Evolutionary conservation across 73 alveolate species (phyloP).

Genomic region (Breviolum minutum): DNA sequence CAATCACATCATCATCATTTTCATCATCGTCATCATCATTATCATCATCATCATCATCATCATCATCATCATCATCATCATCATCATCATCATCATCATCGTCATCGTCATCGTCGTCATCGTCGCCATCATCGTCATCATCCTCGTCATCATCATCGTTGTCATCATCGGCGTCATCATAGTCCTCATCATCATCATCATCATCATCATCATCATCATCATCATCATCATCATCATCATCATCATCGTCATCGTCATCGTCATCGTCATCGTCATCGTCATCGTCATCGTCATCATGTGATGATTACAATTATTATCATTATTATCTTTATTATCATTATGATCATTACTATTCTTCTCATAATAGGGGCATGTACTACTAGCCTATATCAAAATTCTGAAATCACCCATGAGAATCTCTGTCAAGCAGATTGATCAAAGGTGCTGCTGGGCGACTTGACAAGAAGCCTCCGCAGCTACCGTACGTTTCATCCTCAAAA

Average conservation of each 20-base stretch:
- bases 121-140: neutral
- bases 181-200: neutral
- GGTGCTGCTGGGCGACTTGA: conserved; percentile 89
- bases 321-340: no score
- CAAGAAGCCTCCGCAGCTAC: conserved; percentile 66
- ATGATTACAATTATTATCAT: neutral
- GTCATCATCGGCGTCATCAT: neutral
- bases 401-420: neutral
- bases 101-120: neutral
- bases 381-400: no score
- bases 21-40: neutral
- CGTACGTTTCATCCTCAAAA: conserved; percentile 38
- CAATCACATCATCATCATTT: no score
- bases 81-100: no score
- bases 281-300: neutral
- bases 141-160: neutral
- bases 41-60: neutral
- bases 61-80: no score
- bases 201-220: neutral
- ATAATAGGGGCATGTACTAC: no score
- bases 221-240: no score
- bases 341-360: no score
- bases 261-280: neutral
- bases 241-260: neutral
- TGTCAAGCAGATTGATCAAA: neutral